These are phyloP conservation scores for Blumeria hordei DNA, from an alignment of 2,329 filamentous ascomycete genomes.

Conservation along the genomic window DNA sequence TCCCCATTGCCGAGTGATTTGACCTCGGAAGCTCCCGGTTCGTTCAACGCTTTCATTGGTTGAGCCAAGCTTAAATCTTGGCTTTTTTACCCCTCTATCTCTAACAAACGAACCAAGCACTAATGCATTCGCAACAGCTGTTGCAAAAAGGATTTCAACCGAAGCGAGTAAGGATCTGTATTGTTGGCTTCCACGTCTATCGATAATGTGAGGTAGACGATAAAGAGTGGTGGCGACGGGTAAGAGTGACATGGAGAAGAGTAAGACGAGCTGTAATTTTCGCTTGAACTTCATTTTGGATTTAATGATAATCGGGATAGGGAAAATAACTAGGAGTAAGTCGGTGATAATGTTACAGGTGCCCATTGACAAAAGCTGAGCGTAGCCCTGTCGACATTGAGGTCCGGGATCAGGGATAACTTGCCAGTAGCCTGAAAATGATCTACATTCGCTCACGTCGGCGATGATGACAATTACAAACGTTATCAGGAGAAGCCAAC, in stretches of 20 bases:
- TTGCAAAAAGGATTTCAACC: slow-evolving; percentile 71
- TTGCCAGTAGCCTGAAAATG: slow-evolving; percentile 54
- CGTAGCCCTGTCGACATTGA: slow-evolving; percentile 65
- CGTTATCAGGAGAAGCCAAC: slow-evolving; percentile 52
- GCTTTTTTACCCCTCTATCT: slow-evolving; percentile 74
- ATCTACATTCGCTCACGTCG: slow-evolving; percentile 61
- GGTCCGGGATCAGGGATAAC: slow-evolving; percentile 68
- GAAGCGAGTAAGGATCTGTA: slow-evolving; percentile 76
- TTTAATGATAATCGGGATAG: slow-evolving; percentile 63
- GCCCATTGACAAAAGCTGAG: slow-evolving; percentile 77
- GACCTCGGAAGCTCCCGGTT: slow-evolving; percentile 18
- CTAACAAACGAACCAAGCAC: slow-evolving; percentile 83
- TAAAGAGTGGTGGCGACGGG: slow-evolving; percentile 62
- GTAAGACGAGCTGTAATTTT: slow-evolving; percentile 52
- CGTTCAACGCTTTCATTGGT: slow-evolving; percentile 37
- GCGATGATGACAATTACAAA: slow-evolving; percentile 62
- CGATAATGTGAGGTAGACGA: slow-evolving; percentile 57
- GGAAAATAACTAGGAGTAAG: slow-evolving; percentile 64
- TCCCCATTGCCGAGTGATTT: slow-evolving; percentile 43
- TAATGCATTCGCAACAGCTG: slow-evolving; percentile 65
- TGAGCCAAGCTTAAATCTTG: slow-evolving; percentile 45
- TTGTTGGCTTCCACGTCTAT: slow-evolving; percentile 49
- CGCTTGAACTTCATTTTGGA: slow-evolving; percentile 54
- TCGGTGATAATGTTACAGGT: slow-evolving; percentile 74
- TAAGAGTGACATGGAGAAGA: slow-evolving; percentile 68